phyloP scores from a whole-genome alignment of 2,329 filamentous ascomycete genomes.

The Ambrosiella xylebori region DNA sequence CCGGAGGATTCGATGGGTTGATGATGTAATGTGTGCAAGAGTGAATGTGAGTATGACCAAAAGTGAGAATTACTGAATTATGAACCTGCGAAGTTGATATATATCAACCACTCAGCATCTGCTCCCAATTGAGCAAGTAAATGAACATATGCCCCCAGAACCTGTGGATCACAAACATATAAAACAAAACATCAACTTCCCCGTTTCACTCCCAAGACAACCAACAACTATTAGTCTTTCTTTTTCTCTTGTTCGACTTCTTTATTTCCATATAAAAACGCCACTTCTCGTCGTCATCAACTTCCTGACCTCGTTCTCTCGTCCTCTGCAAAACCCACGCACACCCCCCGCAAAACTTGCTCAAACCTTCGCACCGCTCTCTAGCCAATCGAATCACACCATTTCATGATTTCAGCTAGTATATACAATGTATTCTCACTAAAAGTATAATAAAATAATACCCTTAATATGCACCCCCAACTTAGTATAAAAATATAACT shows the following conservation, averaged over 20 bases:
- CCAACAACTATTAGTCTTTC: too few relatives aligned
- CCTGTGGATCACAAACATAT: too few relatives aligned
- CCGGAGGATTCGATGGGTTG: not conserved
- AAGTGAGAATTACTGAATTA: too few relatives aligned
- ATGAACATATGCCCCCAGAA: not conserved
- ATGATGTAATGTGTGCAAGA: not conserved
- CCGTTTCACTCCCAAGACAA: too few relatives aligned
- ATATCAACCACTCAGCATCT: not conserved
- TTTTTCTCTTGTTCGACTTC: too few relatives aligned
- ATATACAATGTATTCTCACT: not conserved
- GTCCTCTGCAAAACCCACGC: not conserved
- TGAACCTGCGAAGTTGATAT: too few relatives aligned
- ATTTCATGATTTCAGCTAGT: not conserved
- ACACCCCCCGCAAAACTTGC: conserved; percentile 23
- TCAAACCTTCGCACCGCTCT: conserved; percentile 28
- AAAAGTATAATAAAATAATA: not conserved
- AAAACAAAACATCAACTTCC: too few relatives aligned
- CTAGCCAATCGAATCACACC: conserved; percentile 1
- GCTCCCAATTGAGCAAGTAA: not conserved
- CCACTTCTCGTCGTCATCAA: not conserved
- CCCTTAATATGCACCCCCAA: not conserved
- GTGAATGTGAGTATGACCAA: too few relatives aligned
- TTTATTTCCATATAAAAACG: not conserved
- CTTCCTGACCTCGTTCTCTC: too few relatives aligned
- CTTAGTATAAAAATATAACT: not conserved